Base-by-base conservation (phyloP, 75 land plant species). In the Picea glauca region DNA sequence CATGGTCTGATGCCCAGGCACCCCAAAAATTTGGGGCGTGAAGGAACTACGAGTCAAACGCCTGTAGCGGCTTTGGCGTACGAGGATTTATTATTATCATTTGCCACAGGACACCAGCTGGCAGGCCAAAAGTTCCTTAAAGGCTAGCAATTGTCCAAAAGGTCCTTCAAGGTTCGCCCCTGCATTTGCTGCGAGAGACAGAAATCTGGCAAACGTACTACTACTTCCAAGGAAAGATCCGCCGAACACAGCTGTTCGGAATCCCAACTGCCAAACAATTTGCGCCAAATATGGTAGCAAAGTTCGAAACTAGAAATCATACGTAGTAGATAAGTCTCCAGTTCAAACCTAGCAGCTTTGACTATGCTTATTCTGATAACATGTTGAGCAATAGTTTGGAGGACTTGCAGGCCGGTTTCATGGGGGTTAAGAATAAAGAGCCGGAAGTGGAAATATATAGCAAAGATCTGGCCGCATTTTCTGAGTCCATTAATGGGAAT, bases 401-500 rank as follows among this genome's bases (percentile, higher is more conserved):
- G 13, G 74, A 70, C 2, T 50, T 50, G 56, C 56, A 9, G 12
- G 12, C 56, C 56, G 12, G 12, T 1, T 50, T 50, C 56, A 50
- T 50, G 56, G 9, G 56, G 56, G 56, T 50, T 50, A 50, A 50
- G 12, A 50, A 9, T 50, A 50, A 50, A 50, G 56, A 9, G 1
- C 56, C 56, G 1, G 1, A 50, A 50, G 54, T 46, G 54, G 54
- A 46, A 0, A 46, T 46, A 8, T 0, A 46, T 0, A 46, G 54
- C 54, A 46, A 46, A 46, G 8, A 46, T 8, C 50, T 40, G 73
- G 73, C 35, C 50, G 33, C 33, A 18, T 11, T 68, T 17, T 68
- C 72, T 17, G 72, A 70, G 21, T 68, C 72, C 50, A 68, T 68
- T 68, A 68, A 68, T 20, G 23, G 40, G 43, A 31, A 54, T n/a